These are phyloP conservation scores for Trametes villosa DNA, from an alignment of 768 basidiomycete species.

Conservation along the genomic window DNA sequence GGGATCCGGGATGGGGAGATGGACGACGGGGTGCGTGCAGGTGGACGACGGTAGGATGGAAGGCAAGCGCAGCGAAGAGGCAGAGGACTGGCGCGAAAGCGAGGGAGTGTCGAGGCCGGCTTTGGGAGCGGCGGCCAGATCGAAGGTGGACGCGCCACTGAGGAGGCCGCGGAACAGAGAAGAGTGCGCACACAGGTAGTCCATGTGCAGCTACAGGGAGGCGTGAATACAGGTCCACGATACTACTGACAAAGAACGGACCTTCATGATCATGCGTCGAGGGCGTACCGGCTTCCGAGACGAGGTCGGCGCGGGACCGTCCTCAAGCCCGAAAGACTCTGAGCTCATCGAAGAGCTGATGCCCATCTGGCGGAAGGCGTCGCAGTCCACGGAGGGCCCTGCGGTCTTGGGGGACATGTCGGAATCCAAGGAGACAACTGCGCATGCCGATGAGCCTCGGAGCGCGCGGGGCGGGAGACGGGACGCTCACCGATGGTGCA, in stretches of 20 bases:
- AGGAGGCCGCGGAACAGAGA: conserved; percentile 72
- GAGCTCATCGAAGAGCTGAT: conserved; percentile 16
- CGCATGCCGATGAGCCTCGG: conserved; percentile 1
- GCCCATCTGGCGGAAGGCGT: conserved; percentile 23
- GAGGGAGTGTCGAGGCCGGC: conserved; percentile 47
- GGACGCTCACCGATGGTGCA: conserved; percentile 67
- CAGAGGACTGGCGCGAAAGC: conserved; percentile 48
- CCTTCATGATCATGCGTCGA: conserved; percentile 61
- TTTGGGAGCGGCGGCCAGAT: conserved; percentile 54
- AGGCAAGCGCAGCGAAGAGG: conserved; percentile 48
- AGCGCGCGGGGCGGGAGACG: background rate
- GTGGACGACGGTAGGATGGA: conserved; percentile 67
- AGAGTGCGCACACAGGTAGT: conserved; percentile 84
- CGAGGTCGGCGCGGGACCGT: conserved; percentile 39
- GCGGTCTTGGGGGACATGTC: conserved; percentile 20
- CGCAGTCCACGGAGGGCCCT: conserved; percentile 20
- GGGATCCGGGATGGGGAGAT: conserved; percentile 76
- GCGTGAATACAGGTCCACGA: conserved; percentile 12
- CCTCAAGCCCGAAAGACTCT: conserved; percentile 18
- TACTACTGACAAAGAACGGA: conserved; percentile 36
- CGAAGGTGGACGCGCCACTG: conserved; percentile 64
- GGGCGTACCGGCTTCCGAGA: conserved; percentile 31
- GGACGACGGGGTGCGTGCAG: conserved; percentile 64
- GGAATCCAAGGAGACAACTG: conserved; percentile 34
- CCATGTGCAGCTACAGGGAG: conserved; percentile 66